These are phyloP conservation scores for Pistacia integerrima DNA, from an alignment of 345 rosid genomes.

Conservation along the genomic window DNA sequence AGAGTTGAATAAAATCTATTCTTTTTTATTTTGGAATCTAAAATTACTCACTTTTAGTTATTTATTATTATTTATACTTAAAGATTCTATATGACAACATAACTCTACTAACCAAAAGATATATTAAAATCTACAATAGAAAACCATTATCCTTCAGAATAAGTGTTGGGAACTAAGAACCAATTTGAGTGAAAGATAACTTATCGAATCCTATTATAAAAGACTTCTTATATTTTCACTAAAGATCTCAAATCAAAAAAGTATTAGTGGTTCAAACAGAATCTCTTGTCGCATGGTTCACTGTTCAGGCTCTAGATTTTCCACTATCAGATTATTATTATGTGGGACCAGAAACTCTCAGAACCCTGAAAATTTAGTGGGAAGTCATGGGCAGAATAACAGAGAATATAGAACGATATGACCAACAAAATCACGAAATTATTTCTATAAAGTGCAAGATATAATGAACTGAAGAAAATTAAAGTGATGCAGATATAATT, in stretches of 20 bases:
- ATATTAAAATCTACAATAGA: background rate
- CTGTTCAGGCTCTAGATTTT: background rate
- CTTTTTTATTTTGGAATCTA: background rate
- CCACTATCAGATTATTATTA: background rate
- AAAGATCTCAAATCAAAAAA: background rate
- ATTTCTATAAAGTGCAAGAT: background rate
- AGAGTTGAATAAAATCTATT: background rate
- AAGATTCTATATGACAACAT: background rate
- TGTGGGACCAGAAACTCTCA: background rate
- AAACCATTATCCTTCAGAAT: background rate
- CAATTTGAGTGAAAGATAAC: background rate
- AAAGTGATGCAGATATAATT: background rate
- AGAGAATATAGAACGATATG: background rate
- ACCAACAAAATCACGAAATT: background rate
- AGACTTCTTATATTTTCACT: background rate
- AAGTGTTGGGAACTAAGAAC: background rate
- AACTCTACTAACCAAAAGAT: background rate
- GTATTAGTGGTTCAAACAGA: background rate
- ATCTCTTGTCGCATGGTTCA: background rate
- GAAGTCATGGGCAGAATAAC: background rate
- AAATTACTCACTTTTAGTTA: background rate
- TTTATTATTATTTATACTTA: background rate
- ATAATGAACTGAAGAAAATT: background rate
- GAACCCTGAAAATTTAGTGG: background rate
- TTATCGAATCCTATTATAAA: background rate